These are phyloP conservation scores for Ascochyta viciae-villosae DNA, from an alignment of 2,329 filamentous ascomycete genomes.

Conservation along the genomic window DNA sequence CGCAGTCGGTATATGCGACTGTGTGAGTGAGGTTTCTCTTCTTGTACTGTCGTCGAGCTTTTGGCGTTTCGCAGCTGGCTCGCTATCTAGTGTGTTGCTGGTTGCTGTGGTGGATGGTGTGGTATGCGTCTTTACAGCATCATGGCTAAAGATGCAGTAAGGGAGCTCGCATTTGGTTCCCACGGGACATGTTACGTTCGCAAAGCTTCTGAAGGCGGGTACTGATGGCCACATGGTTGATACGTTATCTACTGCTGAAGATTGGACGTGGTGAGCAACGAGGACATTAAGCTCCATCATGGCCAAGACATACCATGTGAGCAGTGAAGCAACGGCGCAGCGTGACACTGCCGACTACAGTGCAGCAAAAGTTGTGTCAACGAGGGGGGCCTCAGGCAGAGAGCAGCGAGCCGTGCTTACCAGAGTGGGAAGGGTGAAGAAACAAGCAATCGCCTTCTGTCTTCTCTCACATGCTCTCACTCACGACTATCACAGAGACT, in stretches of 20 bases:
- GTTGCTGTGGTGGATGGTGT: slow-evolving; percentile 2
- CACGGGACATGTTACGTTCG: slow-evolving; percentile 57
- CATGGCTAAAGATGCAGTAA: slow-evolving; percentile 67
- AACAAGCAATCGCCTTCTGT: neutral
- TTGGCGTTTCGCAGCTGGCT: slow-evolving; percentile 39
- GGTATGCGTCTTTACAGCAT: slow-evolving; percentile 27
- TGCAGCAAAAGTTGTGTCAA: neutral
- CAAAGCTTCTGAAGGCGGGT: slow-evolving; percentile 35
- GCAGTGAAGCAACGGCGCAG: neutral
- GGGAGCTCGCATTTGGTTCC: slow-evolving; percentile 58
- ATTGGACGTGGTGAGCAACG: slow-evolving; percentile 4
- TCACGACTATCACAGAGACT: neutral
- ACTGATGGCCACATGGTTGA: slow-evolving; percentile 41
- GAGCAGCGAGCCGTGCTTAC: neutral
- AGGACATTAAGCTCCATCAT: neutral
- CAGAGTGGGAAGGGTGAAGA: neutral
- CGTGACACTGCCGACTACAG: neutral
- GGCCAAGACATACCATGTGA: slow-evolving; percentile 13
- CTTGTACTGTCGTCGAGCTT: slow-evolving; percentile 35
- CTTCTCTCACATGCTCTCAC: neutral
- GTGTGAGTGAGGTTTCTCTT: neutral
- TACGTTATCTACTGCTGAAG: slow-evolving; percentile 2
- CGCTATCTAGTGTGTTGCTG: slow-evolving; percentile 6
- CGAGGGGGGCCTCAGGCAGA: neutral
- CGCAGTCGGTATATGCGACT: slow-evolving; percentile 4